Evolutionary conservation across 352 stramenopile genomes (phyloP).

Genomic region (Nothophytophthora sp.): DNA sequence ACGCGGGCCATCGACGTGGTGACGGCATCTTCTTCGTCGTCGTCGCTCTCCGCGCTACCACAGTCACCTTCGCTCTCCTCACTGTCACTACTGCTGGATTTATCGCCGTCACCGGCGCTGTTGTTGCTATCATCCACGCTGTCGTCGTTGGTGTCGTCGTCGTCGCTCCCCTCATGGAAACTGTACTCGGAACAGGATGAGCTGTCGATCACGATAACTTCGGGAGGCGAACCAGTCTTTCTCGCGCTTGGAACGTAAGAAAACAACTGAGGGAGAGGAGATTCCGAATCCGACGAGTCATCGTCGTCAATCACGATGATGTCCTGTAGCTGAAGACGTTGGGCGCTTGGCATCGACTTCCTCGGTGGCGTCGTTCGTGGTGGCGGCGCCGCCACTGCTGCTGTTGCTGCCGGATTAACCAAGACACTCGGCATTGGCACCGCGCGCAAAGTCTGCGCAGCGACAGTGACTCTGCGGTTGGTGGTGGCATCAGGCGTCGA

Average conservation of each 20-base stretch:
- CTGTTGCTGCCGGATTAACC: neutral
- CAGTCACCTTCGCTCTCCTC: conserved; percentile 16
- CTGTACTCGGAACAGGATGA: conserved; percentile 11
- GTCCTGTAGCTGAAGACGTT: neutral
- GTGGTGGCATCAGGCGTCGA: neutral
- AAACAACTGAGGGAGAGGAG: neutral
- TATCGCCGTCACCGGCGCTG: conserved; percentile 8
- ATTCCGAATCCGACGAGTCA: neutral
- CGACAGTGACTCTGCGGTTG: neutral
- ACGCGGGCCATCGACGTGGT: too few relatives aligned
- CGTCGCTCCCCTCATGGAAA: neutral
- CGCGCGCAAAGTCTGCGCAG: neutral
- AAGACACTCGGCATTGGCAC: too few relatives aligned
- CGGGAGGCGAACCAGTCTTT: conserved; percentile 1
- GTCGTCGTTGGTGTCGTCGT: conserved; percentile 7
- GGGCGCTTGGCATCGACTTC: neutral
- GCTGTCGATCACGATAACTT: conserved; percentile 30
- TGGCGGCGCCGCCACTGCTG: neutral
- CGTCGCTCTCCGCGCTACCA: neutral
- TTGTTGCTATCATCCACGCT: neutral
- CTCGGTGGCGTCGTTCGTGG: neutral
- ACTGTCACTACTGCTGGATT: conserved; percentile 7
- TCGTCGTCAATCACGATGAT: conserved; percentile 6
- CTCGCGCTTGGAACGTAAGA: neutral
- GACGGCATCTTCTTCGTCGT: neutral